These are phyloP conservation scores for Gaultheria prostrata DNA, from an alignment of 148 eudicot species.

Conservation along the genomic window DNA sequence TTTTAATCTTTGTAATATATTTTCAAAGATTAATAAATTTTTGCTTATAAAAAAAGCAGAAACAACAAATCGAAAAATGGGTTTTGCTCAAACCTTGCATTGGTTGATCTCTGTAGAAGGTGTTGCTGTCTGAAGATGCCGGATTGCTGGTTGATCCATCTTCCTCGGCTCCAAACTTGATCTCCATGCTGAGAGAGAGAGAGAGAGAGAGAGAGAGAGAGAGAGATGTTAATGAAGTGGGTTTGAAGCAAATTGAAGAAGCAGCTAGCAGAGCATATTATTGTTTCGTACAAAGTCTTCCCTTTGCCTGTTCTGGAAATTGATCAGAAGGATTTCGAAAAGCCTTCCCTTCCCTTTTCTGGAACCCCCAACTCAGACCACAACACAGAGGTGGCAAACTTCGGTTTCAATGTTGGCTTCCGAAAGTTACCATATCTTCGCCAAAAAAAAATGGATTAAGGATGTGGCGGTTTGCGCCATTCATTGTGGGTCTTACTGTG, in stretches of 20 bases:
- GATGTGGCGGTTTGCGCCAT: no score
- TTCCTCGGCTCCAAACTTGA: neutral
- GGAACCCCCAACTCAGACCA: neutral
- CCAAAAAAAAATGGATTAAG: no score
- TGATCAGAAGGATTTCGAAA: no score
- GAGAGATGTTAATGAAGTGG: neutral
- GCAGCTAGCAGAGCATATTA: neutral
- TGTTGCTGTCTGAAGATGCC: neutral
- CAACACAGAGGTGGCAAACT: neutral
- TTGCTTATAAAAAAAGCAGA: no score
- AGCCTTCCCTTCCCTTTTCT: no score
- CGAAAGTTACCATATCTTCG: no score
- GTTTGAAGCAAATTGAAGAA: neutral
- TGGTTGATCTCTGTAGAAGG: neutral
- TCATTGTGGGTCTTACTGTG: no score
- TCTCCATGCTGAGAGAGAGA: neutral
- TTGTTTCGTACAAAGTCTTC: neutral
- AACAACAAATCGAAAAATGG: neutral
- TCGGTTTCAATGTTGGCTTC: neutral
- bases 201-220: neutral
- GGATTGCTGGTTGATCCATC: neutral
- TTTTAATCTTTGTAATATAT: no score
- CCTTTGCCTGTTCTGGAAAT: no score
- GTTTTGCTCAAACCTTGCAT: neutral
- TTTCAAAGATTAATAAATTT: no score